These are phyloP conservation scores for Mortierella claussenii DNA, from an alignment of 192 early-diverging fungal genomes.

Conservation along the genomic window DNA sequence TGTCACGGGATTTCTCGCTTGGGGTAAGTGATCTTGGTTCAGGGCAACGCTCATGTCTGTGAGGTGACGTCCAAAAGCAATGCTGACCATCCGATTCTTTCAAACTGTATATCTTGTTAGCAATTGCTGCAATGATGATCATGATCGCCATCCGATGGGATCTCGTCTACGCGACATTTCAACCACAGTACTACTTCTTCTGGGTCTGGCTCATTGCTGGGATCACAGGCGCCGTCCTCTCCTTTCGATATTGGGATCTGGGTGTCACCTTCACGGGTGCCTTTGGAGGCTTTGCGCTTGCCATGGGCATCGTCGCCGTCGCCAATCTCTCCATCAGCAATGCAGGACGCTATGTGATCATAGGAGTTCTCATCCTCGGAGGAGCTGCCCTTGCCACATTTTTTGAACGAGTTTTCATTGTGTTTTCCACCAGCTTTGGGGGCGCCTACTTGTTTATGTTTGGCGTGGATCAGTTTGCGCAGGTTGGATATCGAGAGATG, in stretches of 20 bases:
- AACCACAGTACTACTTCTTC: slow-evolving; percentile 31
- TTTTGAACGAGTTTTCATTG: slow-evolving; percentile 56
- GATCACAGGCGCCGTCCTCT: slow-evolving; percentile 13
- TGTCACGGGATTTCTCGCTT: slow-evolving; percentile 40
- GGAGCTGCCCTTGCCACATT: slow-evolving; percentile 50
- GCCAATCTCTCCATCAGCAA: slow-evolving; percentile 32
- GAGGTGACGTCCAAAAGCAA: neutral
- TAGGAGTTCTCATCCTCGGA: slow-evolving; percentile 43
- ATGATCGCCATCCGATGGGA: slow-evolving; percentile 50
- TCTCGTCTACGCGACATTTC: slow-evolving; percentile 40
- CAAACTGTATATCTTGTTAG: no score
- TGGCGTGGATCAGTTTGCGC: slow-evolving; percentile 62
- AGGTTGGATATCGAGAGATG: slow-evolving; percentile 60
- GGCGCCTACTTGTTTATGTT: slow-evolving; percentile 63
- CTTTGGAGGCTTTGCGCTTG: slow-evolving; percentile 44
- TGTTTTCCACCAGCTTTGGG: slow-evolving; percentile 57
- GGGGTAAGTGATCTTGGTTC: slow-evolving; percentile 17
- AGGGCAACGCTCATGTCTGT: neutral
- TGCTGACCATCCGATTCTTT: neutral
- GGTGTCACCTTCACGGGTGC: slow-evolving; percentile 41
- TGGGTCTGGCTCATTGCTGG: slow-evolving; percentile 46
- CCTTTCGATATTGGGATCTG: slow-evolving; percentile 50
- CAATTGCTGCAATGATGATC: slow-evolving; percentile 37
- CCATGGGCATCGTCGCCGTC: slow-evolving; percentile 39
- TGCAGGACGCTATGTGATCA: slow-evolving; percentile 42